phyloP scores from a whole-genome alignment of 371 early-diverging fungal species.

The Mucor indicus region DNA sequence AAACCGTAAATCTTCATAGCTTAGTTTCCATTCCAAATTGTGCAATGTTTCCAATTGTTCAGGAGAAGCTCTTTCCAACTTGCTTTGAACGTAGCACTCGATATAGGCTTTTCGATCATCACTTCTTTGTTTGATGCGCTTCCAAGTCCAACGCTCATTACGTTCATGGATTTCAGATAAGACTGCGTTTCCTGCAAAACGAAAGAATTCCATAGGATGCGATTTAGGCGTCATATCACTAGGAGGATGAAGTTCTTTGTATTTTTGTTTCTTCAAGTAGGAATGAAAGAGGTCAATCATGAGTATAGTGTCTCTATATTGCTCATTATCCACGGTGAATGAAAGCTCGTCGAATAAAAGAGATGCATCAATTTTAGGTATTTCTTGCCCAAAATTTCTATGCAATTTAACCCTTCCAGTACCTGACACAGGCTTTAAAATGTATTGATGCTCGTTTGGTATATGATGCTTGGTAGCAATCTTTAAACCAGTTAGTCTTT shows the following conservation, averaged over 20 bases:
- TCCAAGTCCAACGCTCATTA: slow-evolving; percentile 86
- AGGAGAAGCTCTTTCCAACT: slow-evolving; percentile 50
- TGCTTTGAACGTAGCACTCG: slow-evolving; percentile 68
- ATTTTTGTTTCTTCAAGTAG: slow-evolving; percentile 62
- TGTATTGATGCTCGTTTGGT: slow-evolving; percentile 69
- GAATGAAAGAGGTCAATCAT: slow-evolving; percentile 83
- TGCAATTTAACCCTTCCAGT: slow-evolving; percentile 74
- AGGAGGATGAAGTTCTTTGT: slow-evolving; percentile 83
- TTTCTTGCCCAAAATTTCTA: slow-evolving; percentile 62
- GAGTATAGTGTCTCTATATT: slow-evolving; percentile 79
- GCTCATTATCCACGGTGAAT: slow-evolving; percentile 86
- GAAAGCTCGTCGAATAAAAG: slow-evolving; percentile 90
- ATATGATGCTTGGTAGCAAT: slow-evolving; percentile 60
- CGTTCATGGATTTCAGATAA: slow-evolving; percentile 86
- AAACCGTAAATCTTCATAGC: slow-evolving; percentile 87
- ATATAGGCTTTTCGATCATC: slow-evolving; percentile 84
- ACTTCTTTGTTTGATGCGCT: slow-evolving; percentile 76
- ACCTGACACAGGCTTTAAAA: slow-evolving; percentile 94
- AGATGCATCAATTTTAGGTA: slow-evolving; percentile 65
- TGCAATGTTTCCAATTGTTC: slow-evolving; percentile 62
- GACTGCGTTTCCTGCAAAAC: slow-evolving; percentile 79
- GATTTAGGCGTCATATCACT: slow-evolving; percentile 69
- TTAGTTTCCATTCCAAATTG: slow-evolving; percentile 73
- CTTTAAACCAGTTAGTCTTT: slow-evolving; percentile 16
- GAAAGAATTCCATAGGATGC: slow-evolving; percentile 83